These are phyloP conservation scores for Elsinoe australis DNA, from an alignment of 2,329 filamentous ascomycete genomes.

Conservation along the genomic window DNA sequence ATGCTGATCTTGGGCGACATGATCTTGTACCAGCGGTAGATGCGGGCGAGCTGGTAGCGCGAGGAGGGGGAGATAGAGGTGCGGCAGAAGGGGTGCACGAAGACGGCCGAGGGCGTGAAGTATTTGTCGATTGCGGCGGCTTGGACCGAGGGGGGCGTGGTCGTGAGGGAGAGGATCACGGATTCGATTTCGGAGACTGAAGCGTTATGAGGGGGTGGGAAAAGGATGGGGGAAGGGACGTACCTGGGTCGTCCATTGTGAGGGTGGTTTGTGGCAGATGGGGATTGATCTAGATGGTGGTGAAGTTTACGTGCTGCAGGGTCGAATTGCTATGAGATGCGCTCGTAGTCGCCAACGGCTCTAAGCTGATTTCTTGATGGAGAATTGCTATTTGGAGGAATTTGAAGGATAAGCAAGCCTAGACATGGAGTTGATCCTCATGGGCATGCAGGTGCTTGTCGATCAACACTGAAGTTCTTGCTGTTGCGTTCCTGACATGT, in stretches of 20 bases:
- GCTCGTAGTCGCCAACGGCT: too few species aligned
- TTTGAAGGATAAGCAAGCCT: not conserved
- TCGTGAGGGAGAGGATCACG: conserved; percentile 62
- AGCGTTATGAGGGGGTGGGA: not conserved
- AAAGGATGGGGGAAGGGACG: not conserved
- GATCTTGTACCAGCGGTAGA: conserved; percentile 81
- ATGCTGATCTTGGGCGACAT: conserved; percentile 67
- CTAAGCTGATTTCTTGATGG: not conserved
- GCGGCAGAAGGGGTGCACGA: conserved; percentile 70
- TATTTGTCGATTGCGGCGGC: conserved; percentile 58
- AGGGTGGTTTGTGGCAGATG: not conserved
- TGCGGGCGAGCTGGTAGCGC: conserved; percentile 56
- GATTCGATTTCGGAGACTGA: conserved; percentile 52
- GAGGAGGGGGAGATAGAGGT: conserved; percentile 56
- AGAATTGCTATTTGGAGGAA: not conserved
- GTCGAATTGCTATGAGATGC: too few species aligned
- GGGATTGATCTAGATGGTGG: not conserved
- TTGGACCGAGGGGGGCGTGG: conserved; percentile 60
- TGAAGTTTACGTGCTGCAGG: too few species aligned
- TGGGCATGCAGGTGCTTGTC: too few species aligned
- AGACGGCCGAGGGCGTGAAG: conserved; percentile 64
- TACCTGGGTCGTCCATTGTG: conserved; percentile 8
- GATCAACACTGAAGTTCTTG: not conserved
- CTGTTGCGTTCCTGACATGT: conserved; percentile 4
- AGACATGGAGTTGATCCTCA: too few species aligned